Percentiles rank a stretch among this genome's conserved stretches.
phyloP scores from a whole-genome alignment of 441 rosid species.

The Pelargonium citronellum region DNA sequence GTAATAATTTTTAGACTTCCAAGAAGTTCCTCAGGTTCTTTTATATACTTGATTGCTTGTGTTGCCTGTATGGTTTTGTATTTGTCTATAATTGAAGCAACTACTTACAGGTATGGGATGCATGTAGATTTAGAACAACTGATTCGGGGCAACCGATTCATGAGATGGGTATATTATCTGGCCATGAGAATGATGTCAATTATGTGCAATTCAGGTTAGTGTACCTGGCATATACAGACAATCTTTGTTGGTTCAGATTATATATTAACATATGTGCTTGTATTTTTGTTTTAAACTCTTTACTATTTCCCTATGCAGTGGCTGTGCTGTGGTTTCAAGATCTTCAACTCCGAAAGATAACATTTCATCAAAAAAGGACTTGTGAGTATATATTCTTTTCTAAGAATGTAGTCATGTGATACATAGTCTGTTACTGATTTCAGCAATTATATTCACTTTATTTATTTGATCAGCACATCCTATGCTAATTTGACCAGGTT shows the following conservation, averaged over 20 bases:
- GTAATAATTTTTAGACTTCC: not conserved
- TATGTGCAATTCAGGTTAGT: conserved; percentile 93
- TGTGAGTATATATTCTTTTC: conserved; percentile 45
- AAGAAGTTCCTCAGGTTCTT: conserved; percentile 5
- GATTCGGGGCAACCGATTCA: conserved; percentile 75
- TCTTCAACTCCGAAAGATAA: conserved; percentile 69
- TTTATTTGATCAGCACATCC: conserved; percentile 16
- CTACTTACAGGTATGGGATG: conserved; percentile 83
- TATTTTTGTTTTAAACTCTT: not conserved
- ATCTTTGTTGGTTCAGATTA: conserved; percentile 8
- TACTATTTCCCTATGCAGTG: conserved; percentile 55
- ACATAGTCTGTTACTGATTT: conserved; percentile 10
- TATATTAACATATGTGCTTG: not conserved
- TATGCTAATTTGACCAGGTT: conserved; percentile 51
- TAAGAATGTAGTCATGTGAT: not conserved
- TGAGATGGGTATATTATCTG: conserved; percentile 88
- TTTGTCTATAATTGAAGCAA: conserved; percentile 17
- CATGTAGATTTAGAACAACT: conserved; percentile 63
- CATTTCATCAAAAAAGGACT: conserved; percentile 77
- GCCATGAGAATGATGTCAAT: conserved; percentile 97
- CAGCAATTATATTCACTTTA: conserved; percentile 18
- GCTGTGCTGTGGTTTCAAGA: conserved; percentile 83
- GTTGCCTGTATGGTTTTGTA: conserved; percentile 20
- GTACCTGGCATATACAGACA: conserved; percentile 11
- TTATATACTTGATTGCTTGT: conserved; percentile 7